Base-by-base conservation (phyloP, 192 early-diverging fungal genomes). In the Umbelopsis sp. region DNA sequence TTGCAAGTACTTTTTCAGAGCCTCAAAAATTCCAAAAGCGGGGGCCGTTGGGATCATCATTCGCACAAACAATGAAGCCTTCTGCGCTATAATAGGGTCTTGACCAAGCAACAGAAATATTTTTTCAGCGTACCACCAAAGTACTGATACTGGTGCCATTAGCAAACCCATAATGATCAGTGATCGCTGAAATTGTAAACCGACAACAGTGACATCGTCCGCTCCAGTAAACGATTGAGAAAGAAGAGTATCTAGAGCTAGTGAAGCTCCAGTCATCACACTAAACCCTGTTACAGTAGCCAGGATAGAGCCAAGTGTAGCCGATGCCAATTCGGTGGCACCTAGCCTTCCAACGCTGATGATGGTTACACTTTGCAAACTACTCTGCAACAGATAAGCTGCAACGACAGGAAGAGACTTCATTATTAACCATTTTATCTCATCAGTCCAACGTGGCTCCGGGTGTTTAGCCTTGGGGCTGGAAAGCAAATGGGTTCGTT, bases 1-100 rank as follows among this genome's bases (percentile, higher is more conserved):
- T 70, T 96, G 93, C 16, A 98, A 76, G 72, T 86, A 96, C 69
- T 93, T 87, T 73, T 94, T 92, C 49, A 96, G 72, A 70, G 91
- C 90, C 58, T 97, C 95, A 83, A 92, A 91, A 37, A 88, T 79
- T 67, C 95, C 76, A 81, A 85, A 89, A 0, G 94, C 90, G 15
- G 91, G 86, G 37, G 88, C 82, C 1, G 90, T 91, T 0, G 90
- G 80, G 23, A 96, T 78, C 71, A 90, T 84, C 33, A 84, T 89
- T 0, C 84, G 78, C 6, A 92, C 72, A 74, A 87, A 98, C 49
- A 72, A 49, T 12, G 88, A 80, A 25, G 92, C 84, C 11, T 95
- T 74, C 18, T 75, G 18, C 0, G 95, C 85, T 7, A 97, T 74
- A 8, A 81, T 77, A 1, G 85, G 81, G 35, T 96, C 87, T 78